These are phyloP conservation scores for Aureobasidium vineae DNA, from an alignment of 2,329 filamentous ascomycete genomes.

Conservation along the genomic window DNA sequence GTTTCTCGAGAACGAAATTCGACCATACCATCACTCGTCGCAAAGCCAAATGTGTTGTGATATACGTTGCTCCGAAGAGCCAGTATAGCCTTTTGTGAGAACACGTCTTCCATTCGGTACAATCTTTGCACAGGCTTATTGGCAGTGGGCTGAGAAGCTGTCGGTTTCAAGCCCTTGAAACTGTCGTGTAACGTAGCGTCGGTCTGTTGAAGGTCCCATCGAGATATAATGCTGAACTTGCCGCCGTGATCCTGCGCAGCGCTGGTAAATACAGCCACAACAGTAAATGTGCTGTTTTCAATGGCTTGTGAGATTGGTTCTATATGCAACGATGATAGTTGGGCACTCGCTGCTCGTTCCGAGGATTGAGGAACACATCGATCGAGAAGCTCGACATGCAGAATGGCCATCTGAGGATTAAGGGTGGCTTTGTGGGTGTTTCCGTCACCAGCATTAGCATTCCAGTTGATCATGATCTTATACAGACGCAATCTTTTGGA, in stretches of 20 bases:
- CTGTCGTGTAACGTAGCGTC: conserved; percentile 37
- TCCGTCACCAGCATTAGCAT: conserved; percentile 42
- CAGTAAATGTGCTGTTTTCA: conserved; percentile 41
- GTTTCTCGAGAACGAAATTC: conserved; percentile 75
- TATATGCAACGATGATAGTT: conserved; percentile 55
- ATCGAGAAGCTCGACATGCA: conserved; percentile 22
- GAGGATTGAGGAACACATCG: conserved; percentile 16
- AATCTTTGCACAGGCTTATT: conserved; percentile 42
- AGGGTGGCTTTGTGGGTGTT: background rate
- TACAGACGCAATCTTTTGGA: conserved; percentile 73
- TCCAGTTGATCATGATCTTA: conserved; percentile 73
- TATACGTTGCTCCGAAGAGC: conserved; percentile 66
- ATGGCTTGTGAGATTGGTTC: conserved; percentile 18
- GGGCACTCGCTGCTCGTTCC: conserved; percentile 56
- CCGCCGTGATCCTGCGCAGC: conserved; percentile 50
- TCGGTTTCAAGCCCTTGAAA: conserved; percentile 39
- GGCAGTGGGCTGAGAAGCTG: conserved; percentile 27
- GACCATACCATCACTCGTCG: conserved; percentile 75
- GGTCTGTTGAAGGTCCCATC: conserved; percentile 71
- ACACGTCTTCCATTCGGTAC: conserved; percentile 64
- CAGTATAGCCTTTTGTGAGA: conserved; percentile 68
- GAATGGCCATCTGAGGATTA: conserved; percentile 18
- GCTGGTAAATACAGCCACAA: conserved; percentile 71
- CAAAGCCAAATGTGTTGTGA: conserved; percentile 68
- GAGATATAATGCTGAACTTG: conserved; percentile 65